Base-by-base conservation (phyloP, 176 grass and related monocot species). In the Ensete glaucum region DNA sequence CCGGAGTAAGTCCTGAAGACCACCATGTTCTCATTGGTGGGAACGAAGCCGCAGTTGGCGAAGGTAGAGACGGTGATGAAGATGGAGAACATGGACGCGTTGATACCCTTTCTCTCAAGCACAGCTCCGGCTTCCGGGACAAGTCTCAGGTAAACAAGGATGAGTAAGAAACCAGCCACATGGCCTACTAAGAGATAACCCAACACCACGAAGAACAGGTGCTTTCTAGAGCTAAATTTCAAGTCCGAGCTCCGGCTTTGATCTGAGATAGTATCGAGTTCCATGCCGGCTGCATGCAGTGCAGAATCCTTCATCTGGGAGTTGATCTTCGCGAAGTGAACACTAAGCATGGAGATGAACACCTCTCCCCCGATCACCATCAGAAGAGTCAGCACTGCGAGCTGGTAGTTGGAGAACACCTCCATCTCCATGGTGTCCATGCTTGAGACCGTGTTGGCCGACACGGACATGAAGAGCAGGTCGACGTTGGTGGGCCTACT, bases 331-430 rank as follows among this genome's bases (percentile, higher is more conserved):
- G 34, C 5, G 75, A 89, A 82, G 24, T 76, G 78, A 11, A 96
- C 68, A 50, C 89, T 66, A 64, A 96, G 77, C 75, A 92, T 85
- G 73, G 87, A 89, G 0, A 80, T 84, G 75, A 96, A 96, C 5
- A 96, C 87, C 78, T 96, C 89, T 11, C 89, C 87, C 0, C 89
- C 92, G 3, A 85, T 62, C 17, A 89, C 75, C 92, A 96, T 96
- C 6, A 92, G 83, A 76, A 89, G 58, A 13, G 84, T 86, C 1
- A 96, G 10, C 25, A 92, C 29, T 0, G 85, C n/a, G 63, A 96
- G 87, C 75, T 92, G 92, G n/a, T 77, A 49, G 89, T 85, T 87
- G 10, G 89, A 92, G 77, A 96, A 87, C 54, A 54, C 23, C 78
- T 96, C 92, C 79, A 82, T 84, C 83, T 89, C 89, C 34, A 92